phyloP scores from a whole-genome alignment of 768 basidiomycete species.

The Suillus occidentalis region DNA sequence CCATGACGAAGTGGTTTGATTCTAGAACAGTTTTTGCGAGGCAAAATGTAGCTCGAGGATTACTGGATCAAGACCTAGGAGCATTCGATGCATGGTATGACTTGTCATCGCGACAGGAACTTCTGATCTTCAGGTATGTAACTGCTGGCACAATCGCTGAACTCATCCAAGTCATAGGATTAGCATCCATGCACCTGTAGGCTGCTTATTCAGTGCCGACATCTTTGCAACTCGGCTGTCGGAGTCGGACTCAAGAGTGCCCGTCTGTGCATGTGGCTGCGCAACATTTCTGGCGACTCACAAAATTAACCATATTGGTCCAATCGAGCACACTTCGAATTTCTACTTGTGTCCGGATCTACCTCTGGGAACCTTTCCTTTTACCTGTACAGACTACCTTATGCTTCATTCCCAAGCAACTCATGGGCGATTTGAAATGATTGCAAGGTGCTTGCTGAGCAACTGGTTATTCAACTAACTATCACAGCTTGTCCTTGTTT shows the following conservation, averaged over 20 bases:
- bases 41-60: constrained; percentile 60
- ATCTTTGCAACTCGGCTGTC: constrained; percentile 34
- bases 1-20: neutral
- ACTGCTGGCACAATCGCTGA: neutral
- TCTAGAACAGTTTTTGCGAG: constrained; percentile 38
- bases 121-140: constrained; percentile 40
- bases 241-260: neutral
- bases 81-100: constrained; percentile 42
- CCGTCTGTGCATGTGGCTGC: neutral
- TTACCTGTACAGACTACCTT: neutral
- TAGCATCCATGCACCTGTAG: neutral
- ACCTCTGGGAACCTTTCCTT: neutral
- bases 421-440: neutral
- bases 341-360: neutral
- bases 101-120: constrained; percentile 27
- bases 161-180: neutral
- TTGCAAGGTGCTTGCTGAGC: neutral
- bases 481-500: neutral
- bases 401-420: neutral
- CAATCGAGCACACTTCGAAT: neutral
- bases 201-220: constrained; percentile 57
- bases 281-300: no score
- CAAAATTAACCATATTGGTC: no score
- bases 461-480: neutral
- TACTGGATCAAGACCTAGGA: constrained; percentile 39